phyloP scores from a whole-genome alignment of 176 grass and related monocot genomes.

The Triticum monococcum region DNA sequence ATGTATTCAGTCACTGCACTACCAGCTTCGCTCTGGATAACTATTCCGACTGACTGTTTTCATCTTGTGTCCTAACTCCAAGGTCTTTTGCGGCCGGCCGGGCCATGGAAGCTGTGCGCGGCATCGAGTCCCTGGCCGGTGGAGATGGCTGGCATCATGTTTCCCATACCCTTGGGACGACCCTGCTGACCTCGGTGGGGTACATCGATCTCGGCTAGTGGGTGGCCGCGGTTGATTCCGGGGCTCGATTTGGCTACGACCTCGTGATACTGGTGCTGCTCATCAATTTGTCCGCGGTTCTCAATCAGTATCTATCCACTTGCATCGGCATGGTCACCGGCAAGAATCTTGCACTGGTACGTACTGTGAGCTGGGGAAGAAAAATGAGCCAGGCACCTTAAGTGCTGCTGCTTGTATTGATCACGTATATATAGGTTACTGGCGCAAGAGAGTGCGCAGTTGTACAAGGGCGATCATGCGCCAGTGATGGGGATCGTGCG shows the following conservation, averaged over 20 bases:
- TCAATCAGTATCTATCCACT: slow-evolving; percentile 71
- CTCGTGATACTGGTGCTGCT: slow-evolving; percentile 64
- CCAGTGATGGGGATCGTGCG: too few relatives aligned
- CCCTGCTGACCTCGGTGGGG: slow-evolving; percentile 72
- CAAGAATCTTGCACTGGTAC: slow-evolving; percentile 69
- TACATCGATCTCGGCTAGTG: slow-evolving; percentile 91
- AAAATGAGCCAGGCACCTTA: too few relatives aligned
- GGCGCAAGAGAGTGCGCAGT: too few relatives aligned
- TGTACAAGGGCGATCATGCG: too few relatives aligned
- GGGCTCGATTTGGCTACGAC: slow-evolving; percentile 49
- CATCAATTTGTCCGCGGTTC: slow-evolving; percentile 73
- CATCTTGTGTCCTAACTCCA: neutral
- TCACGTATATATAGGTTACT: too few relatives aligned
- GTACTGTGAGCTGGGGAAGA: slow-evolving; percentile 24
- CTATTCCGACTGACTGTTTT: neutral
- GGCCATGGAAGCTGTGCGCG: slow-evolving; percentile 11
- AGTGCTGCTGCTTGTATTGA: too few relatives aligned
- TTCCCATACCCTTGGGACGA: slow-evolving; percentile 52
- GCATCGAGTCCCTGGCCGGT: slow-evolving; percentile 21
- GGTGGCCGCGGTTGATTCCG: slow-evolving; percentile 61
- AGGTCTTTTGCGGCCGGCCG: neutral
- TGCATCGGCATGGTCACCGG: slow-evolving; percentile 68
- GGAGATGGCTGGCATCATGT: slow-evolving; percentile 31
- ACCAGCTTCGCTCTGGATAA: neutral
- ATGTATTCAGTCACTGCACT: neutral